Evolutionary conservation across 2,329 filamentous ascomycete genomes (phyloP).

Genomic region (Paecilomyces formosus): DNA sequence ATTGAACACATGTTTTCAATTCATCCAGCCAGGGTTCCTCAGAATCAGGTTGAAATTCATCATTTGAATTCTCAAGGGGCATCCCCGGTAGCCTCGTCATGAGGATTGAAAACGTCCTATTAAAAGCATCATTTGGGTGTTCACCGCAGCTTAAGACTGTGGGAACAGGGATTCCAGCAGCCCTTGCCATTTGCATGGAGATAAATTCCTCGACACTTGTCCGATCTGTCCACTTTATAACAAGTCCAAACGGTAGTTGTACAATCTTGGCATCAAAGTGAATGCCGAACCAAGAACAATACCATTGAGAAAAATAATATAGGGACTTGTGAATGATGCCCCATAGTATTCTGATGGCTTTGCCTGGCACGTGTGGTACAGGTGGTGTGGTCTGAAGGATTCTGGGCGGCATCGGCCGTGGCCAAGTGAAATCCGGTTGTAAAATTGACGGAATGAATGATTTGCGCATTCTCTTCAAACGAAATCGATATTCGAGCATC

Average conservation of each 20-base stretch:
- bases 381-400: conserved; percentile 15
- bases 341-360: conserved; percentile 14
- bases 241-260: conserved; percentile 31
- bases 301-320: conserved; percentile 21
- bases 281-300: conserved; percentile 21
- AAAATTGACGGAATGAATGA: conserved; percentile 12
- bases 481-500: no score
- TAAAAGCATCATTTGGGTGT: conserved; percentile 13
- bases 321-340: conserved; percentile 22
- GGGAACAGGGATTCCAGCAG: conserved; percentile 28
- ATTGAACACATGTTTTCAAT: conserved; percentile 23
- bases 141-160: conserved; percentile 27
- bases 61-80: conserved; percentile 19
- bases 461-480: no score
- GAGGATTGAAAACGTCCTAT: conserved; percentile 26
- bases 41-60: conserved; percentile 17
- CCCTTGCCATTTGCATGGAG: conserved; percentile 25
- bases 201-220: conserved; percentile 28
- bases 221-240: conserved; percentile 32
- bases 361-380: conserved; percentile 13
- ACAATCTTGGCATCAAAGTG: conserved; percentile 18
- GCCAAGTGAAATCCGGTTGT: conserved; percentile 20
- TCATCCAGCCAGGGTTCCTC: conserved; percentile 27
- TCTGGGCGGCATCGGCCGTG: conserved; percentile 9
- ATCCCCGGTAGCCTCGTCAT: conserved; percentile 35